Percentiles rank a stretch among this genome's conserved stretches.
Evolutionary conservation across 73 alveolate genomes (phyloP).

Genomic region (Urostyla sp.): DNA sequence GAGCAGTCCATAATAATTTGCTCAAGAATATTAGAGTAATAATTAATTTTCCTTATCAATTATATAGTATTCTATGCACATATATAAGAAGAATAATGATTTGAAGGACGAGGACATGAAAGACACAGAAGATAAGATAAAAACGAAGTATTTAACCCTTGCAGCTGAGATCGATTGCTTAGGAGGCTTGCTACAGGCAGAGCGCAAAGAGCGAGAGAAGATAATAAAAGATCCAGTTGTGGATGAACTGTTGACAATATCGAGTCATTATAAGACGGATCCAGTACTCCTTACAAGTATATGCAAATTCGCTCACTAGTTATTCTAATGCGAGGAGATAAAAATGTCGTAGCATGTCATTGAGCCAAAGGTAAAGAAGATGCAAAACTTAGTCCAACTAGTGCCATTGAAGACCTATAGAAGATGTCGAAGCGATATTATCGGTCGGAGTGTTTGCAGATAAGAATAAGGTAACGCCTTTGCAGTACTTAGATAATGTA

Average conservation of each 20-base stretch:
- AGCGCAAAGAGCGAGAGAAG: constrained; percentile 5
- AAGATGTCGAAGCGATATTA: constrained; percentile 57
- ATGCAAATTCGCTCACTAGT: constrained; percentile 53
- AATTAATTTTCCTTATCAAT: not conserved
- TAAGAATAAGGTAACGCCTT: constrained; percentile 23
- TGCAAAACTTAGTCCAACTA: constrained; percentile 53
- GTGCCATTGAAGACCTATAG: constrained; percentile 61
- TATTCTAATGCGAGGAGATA: constrained; percentile 52
- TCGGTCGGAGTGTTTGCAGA: constrained; percentile 47
- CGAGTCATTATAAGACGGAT: constrained; percentile 58
- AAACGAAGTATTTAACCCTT: constrained; percentile 33
- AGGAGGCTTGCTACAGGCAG: constrained; percentile 61
- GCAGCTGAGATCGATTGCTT: constrained; percentile 68
- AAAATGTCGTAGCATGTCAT: constrained; percentile 17
- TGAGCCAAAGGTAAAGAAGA: constrained; percentile 56
- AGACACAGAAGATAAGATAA: constrained; percentile 39
- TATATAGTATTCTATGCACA: constrained; percentile 45
- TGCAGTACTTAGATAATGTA: constrained; percentile 52
- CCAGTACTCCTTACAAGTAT: constrained; percentile 61
- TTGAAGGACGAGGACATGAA: constrained; percentile 46
- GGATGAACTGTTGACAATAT: constrained; percentile 52
- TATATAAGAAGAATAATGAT: constrained; percentile 56
- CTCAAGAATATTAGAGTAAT: constrained; percentile 50
- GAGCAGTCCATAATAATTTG: constrained; percentile 16
- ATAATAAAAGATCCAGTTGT: constrained; percentile 31